phyloP scores from a whole-genome alignment of 2,329 filamentous ascomycete genomes.

The Aspergillus neotritici region DNA sequence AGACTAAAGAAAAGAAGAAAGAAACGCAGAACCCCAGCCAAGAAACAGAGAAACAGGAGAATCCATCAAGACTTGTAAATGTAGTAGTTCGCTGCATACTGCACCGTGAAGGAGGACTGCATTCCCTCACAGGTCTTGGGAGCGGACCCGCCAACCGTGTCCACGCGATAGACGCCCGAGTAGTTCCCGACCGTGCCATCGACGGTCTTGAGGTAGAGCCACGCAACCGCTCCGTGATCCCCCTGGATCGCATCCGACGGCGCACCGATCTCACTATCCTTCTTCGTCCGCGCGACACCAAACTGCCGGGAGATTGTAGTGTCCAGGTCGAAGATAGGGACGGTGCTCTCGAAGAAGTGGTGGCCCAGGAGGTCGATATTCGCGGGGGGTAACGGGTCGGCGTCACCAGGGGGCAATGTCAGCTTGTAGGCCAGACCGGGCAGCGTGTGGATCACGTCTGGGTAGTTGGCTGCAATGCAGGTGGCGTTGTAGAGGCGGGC shows the following conservation, averaged over 20 bases:
- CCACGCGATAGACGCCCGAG: constrained; percentile 73
- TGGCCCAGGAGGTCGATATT: constrained; percentile 64
- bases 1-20: too few species aligned
- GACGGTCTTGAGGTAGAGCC: constrained; percentile 63
- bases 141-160: constrained; percentile 74
- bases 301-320: constrained; percentile 42
- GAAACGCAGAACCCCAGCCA: too few species aligned
- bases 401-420: constrained; percentile 43
- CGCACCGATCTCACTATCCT: constrained; percentile 57
- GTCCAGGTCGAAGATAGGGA: constrained; percentile 76
- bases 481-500: constrained; percentile 84
- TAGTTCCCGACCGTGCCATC: constrained; percentile 56
- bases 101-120: constrained; percentile 60
- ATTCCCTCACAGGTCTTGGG: constrained; percentile 67
- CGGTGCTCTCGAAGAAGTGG: constrained; percentile 71
- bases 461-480: constrained; percentile 67
- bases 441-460: constrained; percentile 60
- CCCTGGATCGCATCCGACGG: constrained; percentile 58
- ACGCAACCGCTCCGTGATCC: constrained; percentile 64
- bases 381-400: constrained; percentile 44
- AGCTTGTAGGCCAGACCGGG: constrained; percentile 65
- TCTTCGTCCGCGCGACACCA: constrained; percentile 58
- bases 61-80: constrained; percentile 40
- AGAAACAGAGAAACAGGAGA: not conserved
- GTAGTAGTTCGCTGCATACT: constrained; percentile 80